Conservation (phyloP, 1,284 basidiomycete genomes). For the Malassezia dermatis region DNA sequence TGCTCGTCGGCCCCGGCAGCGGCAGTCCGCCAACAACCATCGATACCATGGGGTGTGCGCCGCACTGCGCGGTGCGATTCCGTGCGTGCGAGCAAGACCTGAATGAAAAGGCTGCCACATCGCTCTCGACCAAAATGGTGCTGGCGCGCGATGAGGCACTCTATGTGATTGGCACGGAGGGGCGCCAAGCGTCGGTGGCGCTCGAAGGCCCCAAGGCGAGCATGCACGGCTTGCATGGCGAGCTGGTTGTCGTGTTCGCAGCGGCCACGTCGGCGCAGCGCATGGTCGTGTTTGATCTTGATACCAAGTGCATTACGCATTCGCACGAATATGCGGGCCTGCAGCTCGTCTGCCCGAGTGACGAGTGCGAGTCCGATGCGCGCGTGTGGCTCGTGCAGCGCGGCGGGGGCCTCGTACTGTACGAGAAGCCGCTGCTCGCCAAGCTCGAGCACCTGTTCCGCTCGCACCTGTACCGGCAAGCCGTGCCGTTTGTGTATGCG, state of each 20-base stretch:
- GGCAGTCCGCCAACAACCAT: slow-evolving; percentile 58
- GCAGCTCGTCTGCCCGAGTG: slow-evolving; percentile 5
- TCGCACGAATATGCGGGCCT: slow-evolving; percentile 33
- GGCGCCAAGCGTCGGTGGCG: slow-evolving; percentile 73
- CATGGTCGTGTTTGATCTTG: slow-evolving; percentile 76
- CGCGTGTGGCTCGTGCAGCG: slow-evolving; percentile 33
- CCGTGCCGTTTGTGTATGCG: slow-evolving; percentile 32
- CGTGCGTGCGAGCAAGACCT: slow-evolving; percentile 8
- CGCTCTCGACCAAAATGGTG: slow-evolving; percentile 51
- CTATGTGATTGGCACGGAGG: slow-evolving; percentile 72
- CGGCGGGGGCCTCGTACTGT: slow-evolving; percentile 23
- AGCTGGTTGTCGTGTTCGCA: slow-evolving; percentile 54
- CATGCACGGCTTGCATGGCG: slow-evolving; percentile 27
- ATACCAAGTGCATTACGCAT: slow-evolving; percentile 82
- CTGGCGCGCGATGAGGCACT: slow-evolving; percentile 86
- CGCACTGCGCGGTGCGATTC: slow-evolving; percentile 63
- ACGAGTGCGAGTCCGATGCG: slow-evolving; percentile 8
- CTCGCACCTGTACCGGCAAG: slow-evolving; percentile 36
- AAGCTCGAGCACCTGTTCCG: slow-evolving; percentile 41
- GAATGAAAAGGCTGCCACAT: neutral
- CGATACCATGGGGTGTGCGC: slow-evolving; percentile 72
- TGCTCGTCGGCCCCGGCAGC: slow-evolving; percentile 66
- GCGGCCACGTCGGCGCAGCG: neutral
- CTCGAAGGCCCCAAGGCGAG: slow-evolving; percentile 36
- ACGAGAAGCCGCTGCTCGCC: slow-evolving; percentile 33